Evolutionary conservation across 2,329 filamentous ascomycete species (phyloP), one percentile per base, ranked within the genome.

Genomic region (Penicillium decumbens): DNA sequence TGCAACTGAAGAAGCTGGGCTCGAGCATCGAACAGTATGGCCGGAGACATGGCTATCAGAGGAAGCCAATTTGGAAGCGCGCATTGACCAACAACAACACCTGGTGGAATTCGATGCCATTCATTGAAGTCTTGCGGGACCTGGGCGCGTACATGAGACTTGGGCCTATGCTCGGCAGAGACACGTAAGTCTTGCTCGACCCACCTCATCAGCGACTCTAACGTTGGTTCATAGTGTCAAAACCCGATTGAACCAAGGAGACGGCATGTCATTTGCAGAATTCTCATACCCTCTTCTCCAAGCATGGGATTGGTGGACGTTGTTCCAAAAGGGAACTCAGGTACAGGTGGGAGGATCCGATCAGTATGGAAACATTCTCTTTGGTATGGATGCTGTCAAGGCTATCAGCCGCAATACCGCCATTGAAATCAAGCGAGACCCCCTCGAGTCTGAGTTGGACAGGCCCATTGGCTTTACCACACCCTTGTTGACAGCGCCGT

Each of bases 271-370:
- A 0, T 87, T 95, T 62, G 85, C 89, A 30, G 93, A 98, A 67
- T 95, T 98, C 69, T 81, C 84, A 37, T 98, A 98, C 65, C 93
- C 95, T 1, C 73, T 98, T 13, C 82, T 97, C 62, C 93, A 98
- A 68, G 90, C 87, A 20, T 97, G 91, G 87, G 93, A 98, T 68
- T 98, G 91, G 82, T 97, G 89, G 88, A 79, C 88, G 59, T 80
- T 97, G 73, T 95, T 88, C 71, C 78, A 81, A 23, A 80, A 78
- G 44, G 77, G 80, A 41, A 78, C 90, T 8, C 85, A 91, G 65
- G 80, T 97, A 66, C 90, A 98, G 72, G 88, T 98, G 45, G 93
- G 93, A 50, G 93, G 93, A 33, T 90, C 90, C 6, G 93, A 98
- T 66, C 93, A 98, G 72, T 97, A 86, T 66, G 93, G 93, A 55